Evolutionary conservation across 2,329 filamentous ascomycete species (phyloP).

Genomic region (Aplosporella prunicola): DNA sequence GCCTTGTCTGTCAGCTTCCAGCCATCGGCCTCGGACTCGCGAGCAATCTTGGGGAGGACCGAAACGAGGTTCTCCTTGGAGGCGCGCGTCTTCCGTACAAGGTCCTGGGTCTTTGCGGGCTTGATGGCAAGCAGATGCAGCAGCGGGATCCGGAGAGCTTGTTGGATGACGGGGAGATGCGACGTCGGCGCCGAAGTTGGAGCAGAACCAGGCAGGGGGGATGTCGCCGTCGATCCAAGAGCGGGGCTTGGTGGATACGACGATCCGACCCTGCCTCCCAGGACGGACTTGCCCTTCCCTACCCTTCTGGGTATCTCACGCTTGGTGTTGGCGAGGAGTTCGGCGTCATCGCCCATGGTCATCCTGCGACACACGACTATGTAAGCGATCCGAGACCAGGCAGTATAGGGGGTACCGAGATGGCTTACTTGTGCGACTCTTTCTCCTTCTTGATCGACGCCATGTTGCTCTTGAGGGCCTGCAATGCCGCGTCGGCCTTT

Average conservation of each 20-base stretch:
- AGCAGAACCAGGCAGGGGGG: conserved; percentile 11
- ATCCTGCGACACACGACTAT: conserved; percentile 17
- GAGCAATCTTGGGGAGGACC: conserved; percentile 24
- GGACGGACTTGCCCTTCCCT: conserved; percentile 1
- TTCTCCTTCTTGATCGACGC: conserved; percentile 51
- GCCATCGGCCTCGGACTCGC: not conserved
- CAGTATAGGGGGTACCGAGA: conserved; percentile 28
- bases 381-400: conserved; percentile 29
- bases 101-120: conserved; percentile 38
- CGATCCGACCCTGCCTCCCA: not conserved
- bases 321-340: not conserved
- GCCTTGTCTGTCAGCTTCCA: conserved; percentile 43
- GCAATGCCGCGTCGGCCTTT: conserved; percentile 50
- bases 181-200: conserved; percentile 33
- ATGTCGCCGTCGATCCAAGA: conserved; percentile 3
- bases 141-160: conserved; percentile 36
- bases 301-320: not conserved
- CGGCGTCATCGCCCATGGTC: conserved; percentile 16
- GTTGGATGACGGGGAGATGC: conserved; percentile 7
- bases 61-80: conserved; percentile 39
- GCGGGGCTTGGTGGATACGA: conserved; percentile 4
- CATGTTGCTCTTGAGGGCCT: conserved; percentile 49
- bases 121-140: conserved; percentile 47
- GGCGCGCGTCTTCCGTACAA: conserved; percentile 39
- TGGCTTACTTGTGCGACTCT: conserved; percentile 46